Evolutionary conservation across 108 stramenopile species (phyloP).

Genomic region (Cylindrotheca closterium): DNA sequence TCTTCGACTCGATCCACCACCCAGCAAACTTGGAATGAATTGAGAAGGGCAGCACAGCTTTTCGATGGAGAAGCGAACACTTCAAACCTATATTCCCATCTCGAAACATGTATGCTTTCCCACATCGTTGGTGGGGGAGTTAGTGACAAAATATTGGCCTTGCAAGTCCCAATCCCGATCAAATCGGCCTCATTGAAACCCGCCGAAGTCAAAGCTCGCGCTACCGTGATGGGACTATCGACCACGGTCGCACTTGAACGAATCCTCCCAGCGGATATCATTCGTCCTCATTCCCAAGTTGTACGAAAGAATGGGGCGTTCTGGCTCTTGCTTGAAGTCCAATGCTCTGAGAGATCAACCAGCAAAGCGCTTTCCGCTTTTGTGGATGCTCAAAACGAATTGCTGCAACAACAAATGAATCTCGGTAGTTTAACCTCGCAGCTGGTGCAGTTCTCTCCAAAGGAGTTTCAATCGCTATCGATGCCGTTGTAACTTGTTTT

Average conservation of each 20-base stretch:
- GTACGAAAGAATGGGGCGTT: background rate
- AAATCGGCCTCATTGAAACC: background rate
- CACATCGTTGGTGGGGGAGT: too few species aligned
- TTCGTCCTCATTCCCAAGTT: background rate
- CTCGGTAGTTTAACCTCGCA: background rate
- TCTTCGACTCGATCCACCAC: conserved; percentile 13
- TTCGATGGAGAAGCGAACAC: background rate
- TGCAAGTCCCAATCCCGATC: background rate
- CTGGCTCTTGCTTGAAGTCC: background rate
- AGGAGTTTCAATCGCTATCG: background rate
- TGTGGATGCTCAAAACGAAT: background rate
- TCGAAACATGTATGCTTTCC: background rate
- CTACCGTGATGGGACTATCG: background rate
- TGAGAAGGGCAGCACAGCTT: background rate
- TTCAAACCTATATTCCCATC: too few species aligned
- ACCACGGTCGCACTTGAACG: background rate
- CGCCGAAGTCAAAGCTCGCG: background rate
- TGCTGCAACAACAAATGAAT: background rate
- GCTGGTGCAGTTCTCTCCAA: background rate
- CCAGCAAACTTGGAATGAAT: background rate
- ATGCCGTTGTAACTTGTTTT: too few species aligned
- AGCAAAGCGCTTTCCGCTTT: background rate
- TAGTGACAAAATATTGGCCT: background rate
- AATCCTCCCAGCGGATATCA: background rate
- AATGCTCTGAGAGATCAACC: background rate